phyloP scores from a whole-genome alignment of 2,329 filamentous ascomycete species.

The Rhytidhysteron rufulum region DNA sequence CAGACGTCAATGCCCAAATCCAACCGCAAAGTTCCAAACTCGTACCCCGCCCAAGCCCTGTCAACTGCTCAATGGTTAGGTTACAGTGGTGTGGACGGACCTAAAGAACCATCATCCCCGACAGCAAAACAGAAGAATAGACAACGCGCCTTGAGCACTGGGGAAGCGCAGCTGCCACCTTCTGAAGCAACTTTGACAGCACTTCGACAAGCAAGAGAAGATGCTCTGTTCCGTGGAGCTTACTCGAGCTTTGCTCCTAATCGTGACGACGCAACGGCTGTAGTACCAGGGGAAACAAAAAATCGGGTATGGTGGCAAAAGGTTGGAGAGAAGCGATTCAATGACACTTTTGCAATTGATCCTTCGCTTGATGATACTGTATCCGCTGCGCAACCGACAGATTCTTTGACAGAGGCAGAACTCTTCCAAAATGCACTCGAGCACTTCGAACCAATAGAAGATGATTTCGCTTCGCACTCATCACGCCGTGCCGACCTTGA shows the following conservation, averaged over 20 bases:
- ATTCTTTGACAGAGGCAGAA: constrained; percentile 29
- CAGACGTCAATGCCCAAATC: constrained; percentile 52
- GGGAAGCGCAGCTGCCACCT: constrained; percentile 54
- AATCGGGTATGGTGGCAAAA: constrained; percentile 75
- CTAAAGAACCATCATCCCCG: constrained; percentile 52
- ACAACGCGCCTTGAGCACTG: constrained; percentile 66
- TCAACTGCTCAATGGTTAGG: constrained; percentile 63
- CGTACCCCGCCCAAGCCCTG: constrained; percentile 65
- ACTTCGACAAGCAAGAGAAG: constrained; percentile 61
- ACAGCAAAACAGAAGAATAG: constrained; percentile 65
- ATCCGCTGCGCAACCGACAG: constrained; percentile 23
- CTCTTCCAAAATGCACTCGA: constrained; percentile 36
- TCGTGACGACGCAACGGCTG: constrained; percentile 67
- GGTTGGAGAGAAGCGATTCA: constrained; percentile 61
- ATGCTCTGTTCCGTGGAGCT: constrained; percentile 69
- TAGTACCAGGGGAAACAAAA: constrained; percentile 64
- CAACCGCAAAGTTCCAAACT: constrained; percentile 37
- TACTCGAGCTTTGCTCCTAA: constrained; percentile 78
- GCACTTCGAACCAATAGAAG: constrained; percentile 29
- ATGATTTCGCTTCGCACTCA: constrained; percentile 15
- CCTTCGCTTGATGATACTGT: constrained; percentile 39
- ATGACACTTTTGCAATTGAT: constrained; percentile 58
- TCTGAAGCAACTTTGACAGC: constrained; percentile 38
- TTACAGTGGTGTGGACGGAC: constrained; percentile 48
- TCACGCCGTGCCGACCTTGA: constrained; percentile 45